Conservation (phyloP, 306 rosid genomes). For the Rosa rugosa region DNA sequence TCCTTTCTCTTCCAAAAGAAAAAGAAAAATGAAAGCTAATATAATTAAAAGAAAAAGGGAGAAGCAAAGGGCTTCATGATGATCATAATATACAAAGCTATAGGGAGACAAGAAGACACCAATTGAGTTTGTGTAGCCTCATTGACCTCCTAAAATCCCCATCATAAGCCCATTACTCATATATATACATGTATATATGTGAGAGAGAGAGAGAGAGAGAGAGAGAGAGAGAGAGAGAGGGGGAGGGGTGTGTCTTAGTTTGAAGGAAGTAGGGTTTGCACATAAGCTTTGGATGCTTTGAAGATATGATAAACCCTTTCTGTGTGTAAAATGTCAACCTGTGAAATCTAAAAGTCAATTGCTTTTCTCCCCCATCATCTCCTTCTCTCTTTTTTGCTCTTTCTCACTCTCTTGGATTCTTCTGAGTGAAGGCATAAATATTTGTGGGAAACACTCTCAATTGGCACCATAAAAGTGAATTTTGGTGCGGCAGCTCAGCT, state of each 20-base stretch:
- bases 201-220: too few species aligned
- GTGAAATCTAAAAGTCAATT: slow-evolving; percentile 66
- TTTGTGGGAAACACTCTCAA: slow-evolving; percentile 84
- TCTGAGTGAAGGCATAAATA: slow-evolving; percentile 69
- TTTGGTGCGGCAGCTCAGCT: slow-evolving; percentile 7
- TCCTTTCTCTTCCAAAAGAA: slow-evolving; percentile 33
- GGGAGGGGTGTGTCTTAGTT: slow-evolving; percentile 19
- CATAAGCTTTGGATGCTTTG: slow-evolving; percentile 79
- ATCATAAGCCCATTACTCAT: slow-evolving; percentile 40
- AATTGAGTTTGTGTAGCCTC: slow-evolving; percentile 63
- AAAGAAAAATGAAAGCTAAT: slow-evolving; percentile 18
- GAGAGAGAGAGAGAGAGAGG: not conserved
- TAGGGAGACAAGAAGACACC: slow-evolving; percentile 82
- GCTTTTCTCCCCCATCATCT: slow-evolving; percentile 41
- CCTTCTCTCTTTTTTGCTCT: slow-evolving; percentile 15
- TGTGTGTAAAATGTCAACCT: slow-evolving; percentile 73
- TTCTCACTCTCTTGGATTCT: slow-evolving; percentile 63
- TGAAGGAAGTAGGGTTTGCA: slow-evolving; percentile 26
- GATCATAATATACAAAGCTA: slow-evolving; percentile 40
- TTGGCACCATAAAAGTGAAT: slow-evolving; percentile 41
- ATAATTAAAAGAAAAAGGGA: slow-evolving; percentile 20
- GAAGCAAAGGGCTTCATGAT: slow-evolving; percentile 39
- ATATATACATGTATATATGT: not conserved
- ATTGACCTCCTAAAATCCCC: slow-evolving; percentile 57
- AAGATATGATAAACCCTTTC: slow-evolving; percentile 29